Evolutionary conservation across 352 stramenopile genomes (phyloP).

Genomic region (Phytopythium sindhum): DNA sequence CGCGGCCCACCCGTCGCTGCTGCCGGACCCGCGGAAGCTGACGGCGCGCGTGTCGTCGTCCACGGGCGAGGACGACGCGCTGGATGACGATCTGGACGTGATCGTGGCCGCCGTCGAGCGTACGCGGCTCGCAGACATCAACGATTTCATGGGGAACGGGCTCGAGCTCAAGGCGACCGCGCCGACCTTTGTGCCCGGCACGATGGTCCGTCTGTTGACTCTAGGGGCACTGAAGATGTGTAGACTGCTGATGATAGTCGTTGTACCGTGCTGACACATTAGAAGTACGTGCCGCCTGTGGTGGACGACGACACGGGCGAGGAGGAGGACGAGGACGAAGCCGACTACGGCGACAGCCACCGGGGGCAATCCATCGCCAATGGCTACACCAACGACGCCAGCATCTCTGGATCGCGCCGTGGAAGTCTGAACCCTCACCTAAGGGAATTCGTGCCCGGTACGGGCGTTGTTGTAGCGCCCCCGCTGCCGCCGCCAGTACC

Average conservation of each 20-base stretch:
- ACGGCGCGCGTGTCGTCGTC: constrained; percentile 16
- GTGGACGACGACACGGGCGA: constrained; percentile 11
- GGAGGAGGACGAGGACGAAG: constrained; percentile 9
- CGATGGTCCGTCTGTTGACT: constrained; percentile 4
- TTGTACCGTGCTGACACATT: neutral
- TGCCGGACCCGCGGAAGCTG: constrained; percentile 34
- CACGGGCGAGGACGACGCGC: constrained; percentile 22
- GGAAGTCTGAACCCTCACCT: constrained; percentile 4
- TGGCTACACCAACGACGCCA: neutral
- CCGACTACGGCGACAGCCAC: constrained; percentile 1
- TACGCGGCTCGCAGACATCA: constrained; percentile 28
- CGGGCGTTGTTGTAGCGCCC: neutral
- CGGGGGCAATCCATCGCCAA: neutral
- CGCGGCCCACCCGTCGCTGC: constrained; percentile 47
- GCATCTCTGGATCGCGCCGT: neutral
- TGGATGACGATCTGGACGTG: constrained; percentile 11
- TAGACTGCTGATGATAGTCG: neutral
- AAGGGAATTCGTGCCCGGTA: constrained; percentile 4
- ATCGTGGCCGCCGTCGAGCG: constrained; percentile 7
- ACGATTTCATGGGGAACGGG: constrained; percentile 32
- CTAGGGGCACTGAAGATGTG: neutral
- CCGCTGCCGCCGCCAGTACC: constrained; percentile 4
- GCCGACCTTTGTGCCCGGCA: constrained; percentile 60
- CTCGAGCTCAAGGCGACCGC: constrained; percentile 72
- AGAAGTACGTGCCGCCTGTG: constrained; percentile 6